Conservation (phyloP, 306 rosid species). For the Arachis stenosperma region DNA sequence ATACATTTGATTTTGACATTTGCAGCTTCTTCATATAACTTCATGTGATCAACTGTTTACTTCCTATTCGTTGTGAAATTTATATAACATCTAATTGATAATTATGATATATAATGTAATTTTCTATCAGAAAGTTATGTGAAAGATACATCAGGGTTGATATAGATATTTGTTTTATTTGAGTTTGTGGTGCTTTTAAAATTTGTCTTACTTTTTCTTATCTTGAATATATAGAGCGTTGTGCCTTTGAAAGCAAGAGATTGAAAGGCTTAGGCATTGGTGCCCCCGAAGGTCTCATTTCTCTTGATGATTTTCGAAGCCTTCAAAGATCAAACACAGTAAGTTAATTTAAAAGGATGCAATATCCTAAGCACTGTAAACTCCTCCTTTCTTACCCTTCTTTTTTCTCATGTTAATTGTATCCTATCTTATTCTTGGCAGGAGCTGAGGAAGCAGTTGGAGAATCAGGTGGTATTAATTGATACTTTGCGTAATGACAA, state of each 20-base stretch:
- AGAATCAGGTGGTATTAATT: conserved; percentile 67
- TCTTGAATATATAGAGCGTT: conserved; percentile 55
- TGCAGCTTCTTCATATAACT: too few species aligned
- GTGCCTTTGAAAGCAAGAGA: conserved; percentile 75
- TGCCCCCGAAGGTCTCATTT: conserved; percentile 92
- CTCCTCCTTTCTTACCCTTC: background rate
- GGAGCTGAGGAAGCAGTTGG: conserved; percentile 97
- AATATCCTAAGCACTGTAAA: background rate
- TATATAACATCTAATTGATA: too few species aligned
- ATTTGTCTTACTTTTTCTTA: conserved; percentile 19
- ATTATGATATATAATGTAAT: too few species aligned
- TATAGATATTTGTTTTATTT: conserved; percentile 25
- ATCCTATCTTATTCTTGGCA: conserved; percentile 39
- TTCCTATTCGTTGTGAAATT: too few species aligned
- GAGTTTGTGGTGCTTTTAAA: conserved; percentile 15
- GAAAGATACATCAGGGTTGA: too few species aligned
- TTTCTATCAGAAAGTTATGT: too few species aligned
- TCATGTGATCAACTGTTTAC: too few species aligned
- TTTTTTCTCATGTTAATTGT: background rate
- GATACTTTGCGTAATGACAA: conserved; percentile 66
- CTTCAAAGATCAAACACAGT: conserved; percentile 91
- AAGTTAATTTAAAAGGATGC: conserved; percentile 31
- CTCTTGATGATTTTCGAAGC: conserved; percentile 98
- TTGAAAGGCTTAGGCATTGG: conserved; percentile 95
- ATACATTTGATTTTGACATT: too few species aligned